Base-by-base conservation (phyloP, 371 early-diverging fungal species). In the Catenaria anguillulae region DNA sequence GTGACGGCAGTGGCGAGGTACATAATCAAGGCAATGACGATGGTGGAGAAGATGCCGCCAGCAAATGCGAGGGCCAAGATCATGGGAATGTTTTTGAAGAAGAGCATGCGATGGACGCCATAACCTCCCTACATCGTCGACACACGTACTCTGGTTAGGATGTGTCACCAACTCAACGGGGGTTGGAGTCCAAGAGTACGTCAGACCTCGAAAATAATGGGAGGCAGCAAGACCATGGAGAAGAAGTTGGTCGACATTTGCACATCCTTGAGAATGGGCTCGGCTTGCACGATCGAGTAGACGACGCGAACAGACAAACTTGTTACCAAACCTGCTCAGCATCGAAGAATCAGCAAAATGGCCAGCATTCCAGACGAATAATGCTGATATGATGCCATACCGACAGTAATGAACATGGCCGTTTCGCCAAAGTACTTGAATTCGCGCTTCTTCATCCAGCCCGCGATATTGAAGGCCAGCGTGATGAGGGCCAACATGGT, bases 141-240 rank as follows among this genome's bases (percentile, higher is more conserved):
- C n/a, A n/a, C n/a, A 60, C n/a, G 60, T 13, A 60, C 60, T 40
- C 43, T 43, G 43, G 43, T 21, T 4, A 23, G 43, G 5, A n/a
- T n/a, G n/a, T n/a, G n/a, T n/a, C n/a, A n/a, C n/a, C 24, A 2
- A 17, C 0, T 8, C n/a, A 46, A 8, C 5, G 46, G 4, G 2
- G 24, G 46, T 46, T 24, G 24, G 46, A 10, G 4, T 46, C 24
- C 8, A 17, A 4, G 2, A 5, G 19, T 1, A 24, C 29, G 10
- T 29, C 55, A n/a, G 56, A 73, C 74, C 72, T 77, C 80, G 63
- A 80, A 80, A 42, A 80, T 75, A 56, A 80, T 78, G 26, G 80
- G 80, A 3, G 80, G 80, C 3, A 80, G 70, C 4, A 80, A 68
- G 19, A 78, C 78, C 70, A 80, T 71, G 66, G 73, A 78, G 46